Evolutionary conservation across 139 green algal genomes (phyloP).

Genomic region (Tetraselmis chui): DNA sequence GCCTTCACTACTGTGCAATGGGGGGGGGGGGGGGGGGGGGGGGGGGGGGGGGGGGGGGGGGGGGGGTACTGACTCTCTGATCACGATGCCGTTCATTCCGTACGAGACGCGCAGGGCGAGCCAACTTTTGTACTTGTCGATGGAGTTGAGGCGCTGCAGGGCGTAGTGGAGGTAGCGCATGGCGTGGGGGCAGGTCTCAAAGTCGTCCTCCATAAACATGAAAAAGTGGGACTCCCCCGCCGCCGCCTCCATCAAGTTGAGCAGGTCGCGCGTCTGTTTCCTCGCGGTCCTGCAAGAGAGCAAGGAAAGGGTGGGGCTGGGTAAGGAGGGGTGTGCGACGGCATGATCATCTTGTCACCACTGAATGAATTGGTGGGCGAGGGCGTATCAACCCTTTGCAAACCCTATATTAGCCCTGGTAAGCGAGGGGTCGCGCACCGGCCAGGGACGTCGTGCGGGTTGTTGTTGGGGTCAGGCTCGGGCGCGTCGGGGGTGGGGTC

Average conservation of each 20-base stretch:
- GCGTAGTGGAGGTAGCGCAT: constrained; percentile 20
- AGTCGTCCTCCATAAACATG: constrained; percentile 43
- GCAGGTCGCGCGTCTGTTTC: constrained; percentile 31
- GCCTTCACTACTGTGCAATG: too few species aligned
- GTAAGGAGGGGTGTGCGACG: too few species aligned
- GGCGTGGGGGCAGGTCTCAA: constrained; percentile 7
- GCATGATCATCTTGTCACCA: too few species aligned
- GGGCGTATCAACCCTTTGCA: too few species aligned
- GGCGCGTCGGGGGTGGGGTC: background rate
- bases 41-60: too few species aligned
- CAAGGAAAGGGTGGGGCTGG: too few species aligned
- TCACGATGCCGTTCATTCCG: constrained; percentile 38
- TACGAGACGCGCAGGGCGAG: constrained; percentile 27
- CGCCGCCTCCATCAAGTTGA: constrained; percentile 23
- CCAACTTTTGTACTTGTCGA: constrained; percentile 6
- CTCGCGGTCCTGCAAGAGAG: constrained; percentile 24
- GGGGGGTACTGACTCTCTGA: background rate
- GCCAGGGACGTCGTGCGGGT: background rate
- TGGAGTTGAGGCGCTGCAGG: constrained; percentile 13
- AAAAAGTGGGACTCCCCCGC: constrained; percentile 17
- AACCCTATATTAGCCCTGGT: background rate
- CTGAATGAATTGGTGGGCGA: too few species aligned
- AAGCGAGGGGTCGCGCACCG: background rate
- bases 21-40: too few species aligned
- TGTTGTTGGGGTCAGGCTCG: background rate